Evolutionary conservation across 495 filamentous ascomycete genomes (phyloP), one percentile per base, ranked within the genome.

Genomic region (Hypoxylon fuscum): DNA sequence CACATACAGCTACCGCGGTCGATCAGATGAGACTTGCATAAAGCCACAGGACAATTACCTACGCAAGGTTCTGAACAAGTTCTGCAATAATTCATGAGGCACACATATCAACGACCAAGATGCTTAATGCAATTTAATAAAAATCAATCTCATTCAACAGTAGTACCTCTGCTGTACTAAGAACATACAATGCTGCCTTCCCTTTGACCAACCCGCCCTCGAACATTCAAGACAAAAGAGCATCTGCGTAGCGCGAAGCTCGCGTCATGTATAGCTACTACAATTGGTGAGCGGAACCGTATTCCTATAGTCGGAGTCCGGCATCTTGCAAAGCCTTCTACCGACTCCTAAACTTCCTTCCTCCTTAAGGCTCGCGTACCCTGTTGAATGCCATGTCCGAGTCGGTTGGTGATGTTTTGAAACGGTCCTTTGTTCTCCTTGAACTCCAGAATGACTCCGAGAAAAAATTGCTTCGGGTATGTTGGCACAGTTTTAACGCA

Each of bases 131-230:
- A 45, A 27, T 45, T 42, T 14, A 38, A 51, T 50, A 61, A 56
- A 40, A 53, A 64, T 14, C 56, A 66, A 62, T 61, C 63, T 66
- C 63, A 66, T 66, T 66, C 57, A 61, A 66, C 63, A 61, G 41
- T 17, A 48, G 44, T 57, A 43, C 15, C 51, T 48, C 51, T 47
- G 62, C 62, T 21, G 50, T 66, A 45, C 37, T 57, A 51, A 41
- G 14, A 23, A 57, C 62, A 62, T 66, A 56, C 52, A 49, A 57
- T 42, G 41, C 35, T 59, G 62, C 51, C 47, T 18, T 57, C 45
- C 52, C 37, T 43, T 53, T 56, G 56, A 58, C 57, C 63, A 61
- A 66, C 44, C 52, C 52, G 29, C 27, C 56, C 46, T 43, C 57
- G 35, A 61, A 57, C 63, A 61, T 66, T 66, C 56, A 47, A 61